These are phyloP conservation scores for Boletus eberwhitei DNA, from an alignment of 768 basidiomycete species.

Conservation along the genomic window DNA sequence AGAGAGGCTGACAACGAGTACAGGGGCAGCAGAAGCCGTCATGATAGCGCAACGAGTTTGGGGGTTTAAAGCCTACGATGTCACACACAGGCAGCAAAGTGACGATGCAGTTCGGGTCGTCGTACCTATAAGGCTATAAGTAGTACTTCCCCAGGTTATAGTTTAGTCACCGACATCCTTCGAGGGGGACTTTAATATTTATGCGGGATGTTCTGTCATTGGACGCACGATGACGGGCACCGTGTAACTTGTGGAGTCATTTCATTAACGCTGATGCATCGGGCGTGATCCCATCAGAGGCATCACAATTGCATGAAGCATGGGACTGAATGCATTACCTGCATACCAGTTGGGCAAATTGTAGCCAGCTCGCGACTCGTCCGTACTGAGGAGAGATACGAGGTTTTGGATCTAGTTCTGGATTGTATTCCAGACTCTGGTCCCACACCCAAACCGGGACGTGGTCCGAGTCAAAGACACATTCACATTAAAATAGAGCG, in stretches of 20 bases:
- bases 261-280: background rate
- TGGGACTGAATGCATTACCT: too few species aligned
- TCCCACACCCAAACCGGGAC: background rate
- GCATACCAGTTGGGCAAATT: too few species aligned
- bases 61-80: background rate
- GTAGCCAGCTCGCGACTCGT: too few species aligned
- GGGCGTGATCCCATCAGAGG: background rate
- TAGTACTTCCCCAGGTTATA: background rate
- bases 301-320: background rate
- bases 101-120: background rate
- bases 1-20: constrained; percentile 19
- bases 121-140: background rate
- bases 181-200: background rate
- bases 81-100: background rate
- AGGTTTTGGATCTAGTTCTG: background rate
- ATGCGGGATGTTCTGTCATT: background rate
- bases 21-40: constrained; percentile 8
- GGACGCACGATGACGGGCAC: background rate
- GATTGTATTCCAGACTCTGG: background rate
- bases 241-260: background rate
- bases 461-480: too few species aligned
- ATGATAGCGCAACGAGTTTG: background rate
- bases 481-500: too few species aligned
- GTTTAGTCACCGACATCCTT: background rate
- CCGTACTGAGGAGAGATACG: background rate